Evolutionary conservation across 2,329 filamentous ascomycete species (phyloP), one percentile per base, ranked within the genome.

Genomic region (Talaromyces amestolkiae): DNA sequence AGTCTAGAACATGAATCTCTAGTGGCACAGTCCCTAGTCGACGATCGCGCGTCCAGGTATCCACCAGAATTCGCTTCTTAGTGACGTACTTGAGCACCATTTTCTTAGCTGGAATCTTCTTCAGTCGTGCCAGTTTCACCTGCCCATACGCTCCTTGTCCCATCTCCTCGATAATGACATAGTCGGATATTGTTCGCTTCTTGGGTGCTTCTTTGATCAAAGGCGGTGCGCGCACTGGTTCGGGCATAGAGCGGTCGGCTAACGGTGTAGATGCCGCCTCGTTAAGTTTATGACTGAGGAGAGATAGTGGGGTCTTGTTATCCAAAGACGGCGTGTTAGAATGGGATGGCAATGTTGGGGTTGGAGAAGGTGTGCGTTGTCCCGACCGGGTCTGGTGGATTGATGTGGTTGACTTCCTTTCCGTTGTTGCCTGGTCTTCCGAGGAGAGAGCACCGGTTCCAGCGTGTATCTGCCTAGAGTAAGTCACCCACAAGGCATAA

Each of bases 31-130:
- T 99, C 17, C 95, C 95, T 13, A 99, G 85, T 63, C 91, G 88
- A 54, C 95, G 89, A 79, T 99, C 95, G 65, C 95, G 88, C 37
- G 94, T 98, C 95, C 95, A 99, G 0, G 95, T 99, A 79, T 99
- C 95, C 68, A 99, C 94, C 15, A 99, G 85, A 76, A 99, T 99
- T 53, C 94, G 91, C 66, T 91, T 89, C 80, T 99, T 99, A 5
- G 95, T 98, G 59, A 99, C 95, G 76, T 96, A 99, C 77, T 99
- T 99, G 74, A 99, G 85, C 22, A 99, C 94, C 68, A 96, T 91
- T 78, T 96, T 97, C 75, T 89, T 91, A 61, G 86, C 82, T 27
- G 82, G 87, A 61, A 85, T 87, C 72, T 89, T 87, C 80, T 93
- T 96, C 80, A 95, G 91, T 35, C 93, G 88, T 61, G 91, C 94